A percentile compares a stretch with the other conserved stretches of the same genome.
Evolutionary conservation across 306 rosid genomes (phyloP).

Genomic region (Cyamopsis tetragonoloba): DNA sequence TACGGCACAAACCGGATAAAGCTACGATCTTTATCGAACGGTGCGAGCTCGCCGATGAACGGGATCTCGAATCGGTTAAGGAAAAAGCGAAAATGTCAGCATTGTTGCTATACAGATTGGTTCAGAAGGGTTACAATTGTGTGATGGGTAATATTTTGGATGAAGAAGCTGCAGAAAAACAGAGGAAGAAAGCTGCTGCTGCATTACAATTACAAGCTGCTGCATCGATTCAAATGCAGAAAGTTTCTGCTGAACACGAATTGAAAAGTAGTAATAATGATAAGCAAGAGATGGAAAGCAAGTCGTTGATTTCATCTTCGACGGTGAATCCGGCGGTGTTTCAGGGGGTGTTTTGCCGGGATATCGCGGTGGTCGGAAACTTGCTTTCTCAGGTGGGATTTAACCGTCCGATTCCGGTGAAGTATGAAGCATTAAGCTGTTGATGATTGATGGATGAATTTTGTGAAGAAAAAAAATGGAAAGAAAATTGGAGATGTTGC

Average conservation of each 20-base stretch:
- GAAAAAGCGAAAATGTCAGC: conserved; percentile 81
- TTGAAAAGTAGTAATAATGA: background rate
- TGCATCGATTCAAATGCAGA: conserved; percentile 41
- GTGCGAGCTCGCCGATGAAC: conserved; percentile 70
- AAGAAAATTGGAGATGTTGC: conserved; percentile 33
- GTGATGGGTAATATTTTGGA: conserved; percentile 56
- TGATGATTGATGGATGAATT: conserved; percentile 31
- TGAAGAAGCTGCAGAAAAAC: conserved; percentile 77
- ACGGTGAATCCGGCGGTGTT: conserved; percentile 39
- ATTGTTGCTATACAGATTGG: conserved; percentile 68
- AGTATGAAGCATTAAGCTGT: conserved; percentile 91
- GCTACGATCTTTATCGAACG: conserved; percentile 62
- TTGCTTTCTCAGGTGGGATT: conserved; percentile 72
- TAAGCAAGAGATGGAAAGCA: conserved; percentile 26
- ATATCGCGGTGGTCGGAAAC: conserved; percentile 72
- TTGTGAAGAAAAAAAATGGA: background rate
- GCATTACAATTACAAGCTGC: conserved; percentile 48
- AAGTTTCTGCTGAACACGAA: conserved; percentile 29
- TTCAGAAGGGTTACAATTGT: conserved; percentile 79
- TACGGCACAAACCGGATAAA: conserved; percentile 88
- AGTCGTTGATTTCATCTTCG: conserved; percentile 29
- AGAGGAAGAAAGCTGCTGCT: conserved; percentile 61
- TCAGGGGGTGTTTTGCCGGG: conserved; percentile 94
- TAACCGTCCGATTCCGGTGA: conserved; percentile 73
- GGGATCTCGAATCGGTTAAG: conserved; percentile 64